A percentile compares a stretch with the other conserved stretches of the same genome.
Conservation (phyloP, 2,329 filamentous ascomycete genomes). For the Hypocrella siamensis region DNA sequence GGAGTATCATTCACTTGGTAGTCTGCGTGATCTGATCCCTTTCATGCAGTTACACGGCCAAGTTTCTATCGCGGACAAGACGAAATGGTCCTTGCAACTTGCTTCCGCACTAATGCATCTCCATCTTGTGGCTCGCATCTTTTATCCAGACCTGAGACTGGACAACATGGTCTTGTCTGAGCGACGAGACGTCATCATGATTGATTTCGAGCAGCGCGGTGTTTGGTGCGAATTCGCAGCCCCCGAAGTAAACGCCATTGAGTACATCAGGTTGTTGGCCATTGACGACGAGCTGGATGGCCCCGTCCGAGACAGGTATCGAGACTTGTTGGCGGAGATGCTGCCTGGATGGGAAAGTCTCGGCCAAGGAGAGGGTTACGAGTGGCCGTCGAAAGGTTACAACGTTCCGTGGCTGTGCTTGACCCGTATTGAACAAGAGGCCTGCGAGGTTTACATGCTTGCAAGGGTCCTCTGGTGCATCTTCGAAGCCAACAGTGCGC, state of each 20-base stretch:
- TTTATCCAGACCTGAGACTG: slow-evolving; percentile 43
- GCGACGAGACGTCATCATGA: slow-evolving; percentile 32
- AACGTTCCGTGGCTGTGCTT: slow-evolving; percentile 41
- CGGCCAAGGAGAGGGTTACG: slow-evolving; percentile 27
- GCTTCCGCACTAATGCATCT: slow-evolving; percentile 35
- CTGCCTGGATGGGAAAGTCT: slow-evolving; percentile 28
- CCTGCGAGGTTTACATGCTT: slow-evolving; percentile 47
- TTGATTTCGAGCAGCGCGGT: slow-evolving; percentile 47
- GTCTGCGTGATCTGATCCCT: slow-evolving; percentile 38
- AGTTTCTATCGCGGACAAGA: slow-evolving; percentile 26
- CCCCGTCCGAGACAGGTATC: slow-evolving; percentile 23
- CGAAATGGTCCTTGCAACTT: slow-evolving; percentile 38
- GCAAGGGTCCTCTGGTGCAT: slow-evolving; percentile 46
- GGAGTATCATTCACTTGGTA: slow-evolving; percentile 36
- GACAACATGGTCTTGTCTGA: slow-evolving; percentile 42
- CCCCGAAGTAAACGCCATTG: slow-evolving; percentile 43
- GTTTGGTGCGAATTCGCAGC: slow-evolving; percentile 47
- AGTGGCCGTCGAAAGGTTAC: slow-evolving; percentile 32
- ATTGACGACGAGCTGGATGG: slow-evolving; percentile 28
- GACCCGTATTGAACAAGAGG: slow-evolving; percentile 34
- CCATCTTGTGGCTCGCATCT: slow-evolving; percentile 25
- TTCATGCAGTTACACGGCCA: slow-evolving; percentile 29
- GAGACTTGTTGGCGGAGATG: slow-evolving; percentile 22
- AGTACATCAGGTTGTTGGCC: slow-evolving; percentile 40
- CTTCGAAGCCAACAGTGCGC: slow-evolving; percentile 43